phyloP scores from a whole-genome alignment of 495 filamentous ascomycete genomes.

The Neurospora hispaniola region DNA sequence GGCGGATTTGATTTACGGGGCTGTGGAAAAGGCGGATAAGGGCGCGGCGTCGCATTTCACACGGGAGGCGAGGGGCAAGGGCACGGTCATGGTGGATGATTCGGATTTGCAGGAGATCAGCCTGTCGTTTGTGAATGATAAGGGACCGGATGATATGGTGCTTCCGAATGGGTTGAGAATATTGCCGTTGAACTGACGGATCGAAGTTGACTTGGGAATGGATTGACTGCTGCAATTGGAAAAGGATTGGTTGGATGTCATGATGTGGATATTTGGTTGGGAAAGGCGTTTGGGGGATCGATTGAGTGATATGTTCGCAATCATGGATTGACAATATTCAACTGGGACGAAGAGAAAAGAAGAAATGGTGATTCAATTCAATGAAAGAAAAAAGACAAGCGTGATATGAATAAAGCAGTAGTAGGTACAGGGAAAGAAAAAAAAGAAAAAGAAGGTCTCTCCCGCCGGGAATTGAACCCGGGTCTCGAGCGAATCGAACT shows the following conservation, averaged over 20 bases:
- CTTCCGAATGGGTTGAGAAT: slow-evolving; percentile 20
- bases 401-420: no score
- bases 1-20: slow-evolving; percentile 14
- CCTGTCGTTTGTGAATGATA: slow-evolving; percentile 20
- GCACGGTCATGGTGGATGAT: slow-evolving; percentile 9
- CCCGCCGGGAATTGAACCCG: slow-evolving; percentile 15
- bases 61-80: not conserved
- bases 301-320: no score
- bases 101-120: slow-evolving; percentile 17
- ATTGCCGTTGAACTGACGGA: slow-evolving; percentile 13
- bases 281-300: no score
- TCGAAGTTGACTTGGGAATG: no score
- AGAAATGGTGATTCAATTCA: no score
- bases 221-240: no score
- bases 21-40: slow-evolving; percentile 13
- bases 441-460: not conserved
- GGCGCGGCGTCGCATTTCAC: not conserved
- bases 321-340: no score
- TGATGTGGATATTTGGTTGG: no score
- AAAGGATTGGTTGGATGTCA: no score
- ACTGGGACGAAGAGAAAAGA: not conserved
- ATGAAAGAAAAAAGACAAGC: not conserved
- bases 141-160: slow-evolving; percentile 14
- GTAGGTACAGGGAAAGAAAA: no score
- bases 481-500: not conserved